Evolutionary conservation across 768 basidiomycete species (phyloP).

Genomic region (Suillus subluteus): DNA sequence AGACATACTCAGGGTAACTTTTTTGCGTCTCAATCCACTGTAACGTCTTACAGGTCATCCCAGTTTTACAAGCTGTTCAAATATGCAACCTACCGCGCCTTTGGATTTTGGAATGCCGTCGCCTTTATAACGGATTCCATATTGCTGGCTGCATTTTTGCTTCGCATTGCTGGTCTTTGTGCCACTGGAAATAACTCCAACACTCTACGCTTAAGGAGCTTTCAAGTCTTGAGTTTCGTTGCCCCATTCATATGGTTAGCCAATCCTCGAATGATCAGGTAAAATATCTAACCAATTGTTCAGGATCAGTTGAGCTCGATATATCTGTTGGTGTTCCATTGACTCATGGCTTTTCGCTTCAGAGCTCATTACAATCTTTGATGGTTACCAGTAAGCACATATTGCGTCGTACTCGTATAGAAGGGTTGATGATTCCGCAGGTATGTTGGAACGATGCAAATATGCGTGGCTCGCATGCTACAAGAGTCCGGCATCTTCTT

Average conservation of each 20-base stretch:
- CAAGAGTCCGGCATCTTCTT: slow-evolving; percentile 94
- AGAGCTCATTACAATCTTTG: slow-evolving; percentile 83
- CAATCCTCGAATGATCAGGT: slow-evolving; percentile 8
- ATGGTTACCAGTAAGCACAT: slow-evolving; percentile 68
- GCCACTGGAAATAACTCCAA: slow-evolving; percentile 38
- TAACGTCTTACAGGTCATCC: not conserved
- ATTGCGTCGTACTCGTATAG: not conserved
- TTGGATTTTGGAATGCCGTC: slow-evolving; percentile 78
- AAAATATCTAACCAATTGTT: not conserved
- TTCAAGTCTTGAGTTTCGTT: slow-evolving; percentile 88
- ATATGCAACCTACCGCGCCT: slow-evolving; percentile 79
- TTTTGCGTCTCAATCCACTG: not conserved
- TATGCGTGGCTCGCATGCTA: slow-evolving; percentile 91
- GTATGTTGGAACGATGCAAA: slow-evolving; percentile 92
- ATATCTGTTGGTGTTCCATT: slow-evolving; percentile 4
- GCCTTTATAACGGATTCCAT: slow-evolving; percentile 74
- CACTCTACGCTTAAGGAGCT: slow-evolving; percentile 63
- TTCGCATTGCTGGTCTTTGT: slow-evolving; percentile 66
- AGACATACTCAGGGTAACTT: slow-evolving; percentile 30
- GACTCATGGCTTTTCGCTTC: slow-evolving; percentile 6
- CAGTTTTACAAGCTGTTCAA: slow-evolving; percentile 74
- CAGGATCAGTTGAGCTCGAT: slow-evolving; percentile 77
- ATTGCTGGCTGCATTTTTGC: slow-evolving; percentile 70
- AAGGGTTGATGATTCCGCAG: slow-evolving; percentile 35
- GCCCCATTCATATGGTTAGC: slow-evolving; percentile 86